Percentiles rank a stretch among this genome's conserved stretches.
phyloP scores from a whole-genome alignment of 768 basidiomycete genomes.

The Rossbeevera mucosa region DNA sequence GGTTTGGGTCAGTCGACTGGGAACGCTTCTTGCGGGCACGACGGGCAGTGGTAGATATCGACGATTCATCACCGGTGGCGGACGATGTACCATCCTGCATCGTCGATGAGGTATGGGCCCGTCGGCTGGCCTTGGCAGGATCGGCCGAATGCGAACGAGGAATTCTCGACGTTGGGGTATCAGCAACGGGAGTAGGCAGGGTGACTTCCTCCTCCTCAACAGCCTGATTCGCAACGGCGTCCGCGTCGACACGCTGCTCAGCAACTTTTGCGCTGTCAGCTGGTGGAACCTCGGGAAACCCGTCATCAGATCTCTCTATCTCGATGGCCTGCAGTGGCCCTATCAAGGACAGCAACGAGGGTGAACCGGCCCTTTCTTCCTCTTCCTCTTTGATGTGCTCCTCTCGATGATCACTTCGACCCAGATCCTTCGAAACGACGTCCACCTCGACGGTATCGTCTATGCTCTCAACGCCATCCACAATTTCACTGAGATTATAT shows the following conservation, averaged over 20 bases:
- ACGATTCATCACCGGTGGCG: slow-evolving; percentile 64
- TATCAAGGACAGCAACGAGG: slow-evolving; percentile 2
- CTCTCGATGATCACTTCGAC: slow-evolving; percentile 16
- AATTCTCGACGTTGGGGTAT: slow-evolving; percentile 41
- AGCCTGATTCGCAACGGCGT: slow-evolving; percentile 17
- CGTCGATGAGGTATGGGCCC: slow-evolving; percentile 53
- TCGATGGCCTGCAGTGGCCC: slow-evolving; percentile 15
- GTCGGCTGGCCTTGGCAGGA: slow-evolving; percentile 58
- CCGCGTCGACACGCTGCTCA: slow-evolving; percentile 19
- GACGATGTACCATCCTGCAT: slow-evolving; percentile 52
- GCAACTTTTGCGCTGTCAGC: slow-evolving; percentile 6
- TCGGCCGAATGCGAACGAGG: slow-evolving; percentile 81
- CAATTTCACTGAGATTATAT: slow-evolving; percentile 30
- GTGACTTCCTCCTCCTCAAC: slow-evolving; percentile 28
- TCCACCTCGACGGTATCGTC: slow-evolving; percentile 25
- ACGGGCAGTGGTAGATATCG: slow-evolving; percentile 53
- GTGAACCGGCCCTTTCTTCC: slow-evolving; percentile 16
- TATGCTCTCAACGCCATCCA: slow-evolving; percentile 30
- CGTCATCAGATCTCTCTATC: slow-evolving; percentile 24
- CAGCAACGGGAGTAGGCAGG: slow-evolving; percentile 38
- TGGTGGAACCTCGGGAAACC: slow-evolving; percentile 10
- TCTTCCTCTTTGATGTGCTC: slow-evolving; percentile 26
- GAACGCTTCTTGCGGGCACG: slow-evolving; percentile 52
- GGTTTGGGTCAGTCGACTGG: slow-evolving; percentile 45
- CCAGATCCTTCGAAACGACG: slow-evolving; percentile 11